These are phyloP conservation scores for Cystobasidium slooffiae DNA, from an alignment of 1,284 basidiomycete genomes.

Conservation along the genomic window DNA sequence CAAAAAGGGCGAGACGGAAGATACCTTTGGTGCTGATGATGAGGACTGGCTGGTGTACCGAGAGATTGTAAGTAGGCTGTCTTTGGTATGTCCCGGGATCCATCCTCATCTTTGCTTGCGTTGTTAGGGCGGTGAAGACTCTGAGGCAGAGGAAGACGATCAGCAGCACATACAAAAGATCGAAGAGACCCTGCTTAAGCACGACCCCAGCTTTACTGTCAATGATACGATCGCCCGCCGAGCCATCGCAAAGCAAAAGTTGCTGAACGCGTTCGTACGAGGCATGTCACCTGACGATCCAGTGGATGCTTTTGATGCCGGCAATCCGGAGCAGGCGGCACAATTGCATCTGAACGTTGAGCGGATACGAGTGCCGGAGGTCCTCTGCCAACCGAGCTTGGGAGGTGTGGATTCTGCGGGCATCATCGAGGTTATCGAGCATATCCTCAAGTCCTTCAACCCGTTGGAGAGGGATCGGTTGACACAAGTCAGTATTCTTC, in stretches of 20 bases:
- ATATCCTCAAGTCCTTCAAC: conserved; percentile 79
- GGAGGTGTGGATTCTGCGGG: conserved; percentile 95
- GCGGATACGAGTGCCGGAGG: conserved; percentile 87
- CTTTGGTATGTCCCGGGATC: background rate
- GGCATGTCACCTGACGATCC: conserved; percentile 67
- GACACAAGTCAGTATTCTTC: conserved; percentile 59
- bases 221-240: conserved; percentile 82
- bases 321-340: conserved; percentile 65
- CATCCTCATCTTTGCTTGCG: conserved; percentile 56
- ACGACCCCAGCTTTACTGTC: conserved; percentile 81
- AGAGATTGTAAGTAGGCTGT: conserved; percentile 73
- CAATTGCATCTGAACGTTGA: conserved; percentile 93
- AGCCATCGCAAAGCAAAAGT: conserved; percentile 74
- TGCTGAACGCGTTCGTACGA: conserved; percentile 78
- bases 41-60: conserved; percentile 98
- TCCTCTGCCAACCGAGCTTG: conserved; percentile 90
- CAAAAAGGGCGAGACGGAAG: conserved; percentile 73
- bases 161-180: conserved; percentile 71
- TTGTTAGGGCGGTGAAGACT: conserved; percentile 74
- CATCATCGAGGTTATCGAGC: conserved; percentile 84
- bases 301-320: conserved; percentile 62
- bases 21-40: conserved; percentile 92
- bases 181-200: conserved; percentile 77
- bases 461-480: conserved; percentile 68
- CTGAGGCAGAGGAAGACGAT: conserved; percentile 96